phyloP scores from a whole-genome alignment of 768 basidiomycete genomes.

The Lactifluus subvellereus region DNA sequence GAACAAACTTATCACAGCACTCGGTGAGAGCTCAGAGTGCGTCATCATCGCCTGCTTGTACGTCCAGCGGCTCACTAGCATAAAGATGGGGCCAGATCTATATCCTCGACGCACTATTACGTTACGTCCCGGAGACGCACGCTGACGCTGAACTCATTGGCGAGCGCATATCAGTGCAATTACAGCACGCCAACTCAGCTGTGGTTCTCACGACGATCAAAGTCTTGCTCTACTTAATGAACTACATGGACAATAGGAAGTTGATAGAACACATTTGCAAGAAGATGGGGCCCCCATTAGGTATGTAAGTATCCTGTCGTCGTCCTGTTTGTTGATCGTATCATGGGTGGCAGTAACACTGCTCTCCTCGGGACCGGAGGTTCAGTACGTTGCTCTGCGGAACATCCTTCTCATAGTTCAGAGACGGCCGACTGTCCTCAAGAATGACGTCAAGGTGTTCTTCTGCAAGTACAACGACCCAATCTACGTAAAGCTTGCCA shows the following conservation, averaged over 20 bases:
- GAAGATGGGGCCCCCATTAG: slow-evolving; percentile 97
- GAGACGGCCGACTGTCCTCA: slow-evolving; percentile 82
- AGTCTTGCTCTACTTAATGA: slow-evolving; percentile 93
- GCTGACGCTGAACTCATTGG: slow-evolving; percentile 90
- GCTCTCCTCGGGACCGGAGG: slow-evolving; percentile 94
- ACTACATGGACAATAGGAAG: slow-evolving; percentile 90
- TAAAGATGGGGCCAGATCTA: slow-evolving; percentile 98
- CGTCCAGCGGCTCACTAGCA: slow-evolving; percentile 13
- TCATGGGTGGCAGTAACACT: slow-evolving; percentile 55
- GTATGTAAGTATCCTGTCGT: slow-evolving; percentile 37
- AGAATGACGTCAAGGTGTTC: slow-evolving; percentile 98
- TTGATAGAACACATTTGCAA: slow-evolving; percentile 87
- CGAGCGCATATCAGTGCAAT: slow-evolving; percentile 89
- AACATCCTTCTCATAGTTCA: slow-evolving; percentile 98
- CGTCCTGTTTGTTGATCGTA: neutral
- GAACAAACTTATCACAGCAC: slow-evolving; percentile 83
- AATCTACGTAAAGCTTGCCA: slow-evolving; percentile 97
- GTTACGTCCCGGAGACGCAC: slow-evolving; percentile 86
- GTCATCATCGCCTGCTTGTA: slow-evolving; percentile 32
- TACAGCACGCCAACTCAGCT: slow-evolving; percentile 98
- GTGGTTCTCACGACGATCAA: slow-evolving; percentile 99
- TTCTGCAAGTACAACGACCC: slow-evolving; percentile 99
- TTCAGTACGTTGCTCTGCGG: slow-evolving; percentile 95
- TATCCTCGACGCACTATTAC: slow-evolving; percentile 88
- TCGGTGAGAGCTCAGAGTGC: slow-evolving; percentile 96